A percentile compares a stretch with the other conserved stretches of the same genome.
Evolutionary conservation across 208 protist species (phyloP).

Genomic region (Acanthamoeba healyi): DNA sequence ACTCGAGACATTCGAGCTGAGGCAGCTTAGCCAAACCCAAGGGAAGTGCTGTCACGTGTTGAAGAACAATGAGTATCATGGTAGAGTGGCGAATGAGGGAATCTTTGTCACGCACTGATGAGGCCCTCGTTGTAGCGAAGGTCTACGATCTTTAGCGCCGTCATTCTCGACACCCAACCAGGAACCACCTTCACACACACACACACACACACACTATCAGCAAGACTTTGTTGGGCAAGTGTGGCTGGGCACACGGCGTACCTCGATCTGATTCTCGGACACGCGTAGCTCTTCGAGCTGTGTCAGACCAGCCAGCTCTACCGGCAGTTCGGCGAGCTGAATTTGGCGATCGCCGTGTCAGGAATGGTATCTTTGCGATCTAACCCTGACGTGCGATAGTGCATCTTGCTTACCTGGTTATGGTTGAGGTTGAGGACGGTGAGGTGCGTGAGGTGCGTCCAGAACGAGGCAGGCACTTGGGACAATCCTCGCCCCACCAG

Average conservation of each 20-base stretch:
- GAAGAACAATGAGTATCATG: too few species aligned
- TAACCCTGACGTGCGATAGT: not conserved
- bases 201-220: too few species aligned
- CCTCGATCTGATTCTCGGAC: not conserved
- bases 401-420: not conserved
- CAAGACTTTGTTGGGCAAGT: too few species aligned
- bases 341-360: too few species aligned
- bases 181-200: not conserved
- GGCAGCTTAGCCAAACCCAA: not conserved
- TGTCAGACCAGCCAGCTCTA: not conserved
- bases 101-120: not conserved
- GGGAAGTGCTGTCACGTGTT: not conserved
- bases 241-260: too few species aligned
- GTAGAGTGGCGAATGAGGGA: not conserved
- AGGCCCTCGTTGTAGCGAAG: constrained; percentile 31
- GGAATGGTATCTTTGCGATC: too few species aligned
- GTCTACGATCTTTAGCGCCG: constrained; percentile 5
- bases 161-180: not conserved
- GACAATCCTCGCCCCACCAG: not conserved
- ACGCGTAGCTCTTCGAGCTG: constrained; percentile 1
- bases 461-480: not conserved
- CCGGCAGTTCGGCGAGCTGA: not conserved
- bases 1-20: constrained; percentile 6
- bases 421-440: constrained; percentile 58
- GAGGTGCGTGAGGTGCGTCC: not conserved